Conservation (phyloP, 116 monocot species). For the Papilionanthe hybrid region DNA sequence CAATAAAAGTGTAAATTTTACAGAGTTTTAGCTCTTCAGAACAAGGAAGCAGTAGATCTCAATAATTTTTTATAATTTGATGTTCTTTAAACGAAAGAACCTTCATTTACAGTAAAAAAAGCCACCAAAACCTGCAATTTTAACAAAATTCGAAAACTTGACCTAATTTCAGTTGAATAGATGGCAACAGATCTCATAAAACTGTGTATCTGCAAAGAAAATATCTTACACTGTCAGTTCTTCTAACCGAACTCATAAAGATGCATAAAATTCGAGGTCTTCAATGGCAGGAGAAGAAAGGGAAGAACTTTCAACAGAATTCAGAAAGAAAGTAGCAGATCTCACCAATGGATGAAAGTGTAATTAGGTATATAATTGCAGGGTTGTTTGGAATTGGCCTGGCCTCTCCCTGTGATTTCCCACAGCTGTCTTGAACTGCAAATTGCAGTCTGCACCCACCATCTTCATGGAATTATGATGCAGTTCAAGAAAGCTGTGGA, state of each 20-base stretch:
- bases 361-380: not conserved
- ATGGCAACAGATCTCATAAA: not conserved
- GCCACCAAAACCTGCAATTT: too few relatives aligned
- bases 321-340: not conserved
- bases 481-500: constrained; percentile 89
- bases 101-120: too few relatives aligned
- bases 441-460: too few relatives aligned
- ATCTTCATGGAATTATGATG: constrained; percentile 5
- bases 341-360: not conserved
- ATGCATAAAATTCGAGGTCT: not conserved
- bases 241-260: not conserved
- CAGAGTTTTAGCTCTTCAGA: too few relatives aligned
- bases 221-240: too few relatives aligned
- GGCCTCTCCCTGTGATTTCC: constrained; percentile 8
- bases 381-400: not conserved
- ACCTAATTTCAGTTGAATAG: not conserved
- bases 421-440: constrained; percentile 14
- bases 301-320: not conserved
- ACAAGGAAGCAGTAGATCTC: too few relatives aligned
- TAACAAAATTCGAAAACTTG: not conserved
- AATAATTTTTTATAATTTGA: not conserved
- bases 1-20: too few relatives aligned
- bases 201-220: not conserved
- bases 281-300: not conserved
- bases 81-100: too few relatives aligned